These are phyloP conservation scores for Cercospora citrullina DNA, from an alignment of 2,329 filamentous ascomycete species.

Conservation along the genomic window DNA sequence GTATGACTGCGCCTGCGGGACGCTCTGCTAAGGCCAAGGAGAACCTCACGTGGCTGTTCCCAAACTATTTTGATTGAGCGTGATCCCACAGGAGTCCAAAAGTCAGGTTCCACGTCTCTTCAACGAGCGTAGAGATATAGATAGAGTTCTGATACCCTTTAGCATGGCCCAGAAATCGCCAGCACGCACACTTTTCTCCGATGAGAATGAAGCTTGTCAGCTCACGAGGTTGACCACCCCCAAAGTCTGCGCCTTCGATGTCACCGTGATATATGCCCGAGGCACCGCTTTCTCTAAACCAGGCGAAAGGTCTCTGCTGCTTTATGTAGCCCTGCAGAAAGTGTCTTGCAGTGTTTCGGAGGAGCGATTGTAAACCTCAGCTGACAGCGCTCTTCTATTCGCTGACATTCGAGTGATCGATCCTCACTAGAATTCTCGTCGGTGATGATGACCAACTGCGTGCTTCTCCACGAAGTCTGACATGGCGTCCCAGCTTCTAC, in stretches of 20 bases:
- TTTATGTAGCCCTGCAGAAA: too few relatives aligned
- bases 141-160: conserved; percentile 9
- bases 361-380: too few relatives aligned
- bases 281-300: too few relatives aligned
- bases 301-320: too few relatives aligned
- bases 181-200: too few relatives aligned
- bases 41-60: conserved; percentile 85
- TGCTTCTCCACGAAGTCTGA: conserved; percentile 7
- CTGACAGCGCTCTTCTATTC: background rate
- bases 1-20: conserved; percentile 78
- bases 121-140: conserved; percentile 6
- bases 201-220: too few relatives aligned
- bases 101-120: background rate
- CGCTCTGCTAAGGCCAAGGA: conserved; percentile 72
- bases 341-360: too few relatives aligned
- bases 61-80: conserved; percentile 64
- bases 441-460: conserved; percentile 7
- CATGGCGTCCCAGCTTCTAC: conserved; percentile 31
- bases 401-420: background rate
- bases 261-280: too few relatives aligned
- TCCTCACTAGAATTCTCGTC: background rate
- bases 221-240: too few relatives aligned
- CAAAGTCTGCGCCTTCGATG: too few relatives aligned
- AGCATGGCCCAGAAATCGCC: background rate
- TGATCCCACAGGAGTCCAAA: background rate